Base-by-base conservation (phyloP, 73 alveolate genomes). In the Stentor roeselii region DNA sequence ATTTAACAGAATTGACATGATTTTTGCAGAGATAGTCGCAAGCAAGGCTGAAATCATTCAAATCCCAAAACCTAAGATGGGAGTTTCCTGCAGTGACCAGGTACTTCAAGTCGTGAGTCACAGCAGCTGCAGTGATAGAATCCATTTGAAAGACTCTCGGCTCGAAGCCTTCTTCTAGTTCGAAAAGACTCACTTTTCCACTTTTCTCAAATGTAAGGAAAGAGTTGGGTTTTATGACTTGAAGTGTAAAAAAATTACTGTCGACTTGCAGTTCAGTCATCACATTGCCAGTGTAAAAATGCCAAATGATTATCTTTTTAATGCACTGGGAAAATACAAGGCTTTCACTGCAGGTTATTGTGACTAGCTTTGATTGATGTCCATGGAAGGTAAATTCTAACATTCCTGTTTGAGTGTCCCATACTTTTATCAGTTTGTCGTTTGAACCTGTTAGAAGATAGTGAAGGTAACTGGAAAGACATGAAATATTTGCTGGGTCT, bases 381-480 rank as follows among this genome's bases (percentile, higher is more conserved):
- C 80, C 80, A 21, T 67, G n/a, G 27, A 67, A 21, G 15, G 80
- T 30, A 32, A 21, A 34, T 11, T 27, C 27, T 2, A 67, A 34
- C n/a, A 40, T 34, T 34, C 80, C 80, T 1, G 21, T 67, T 14
- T 34, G 15, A 67, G 41, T 40, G 14, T 67, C 80, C 42, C 80
- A 67, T 1, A 67, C 80, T 34, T 67, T 67, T 15, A 67, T 67
- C 14, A 67, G 42, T 40, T 67, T 67, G 34, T 67, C 80, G 41
- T 21, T 50, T 11, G 67, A 6, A 11, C 30, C 67, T 50, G 67
- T 50, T 11, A 50, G 21, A 50, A 50, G 6, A 50, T 50, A 50
- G 21, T 50, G 6, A 50, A 11, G 30, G 21, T 50, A 6, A 50
- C 67, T 50, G 6, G 21, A 6, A 50, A 50, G 67, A 50, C 67